Percentiles rank a stretch among this genome's conserved stretches.
Conservation (phyloP, 75 land plant species). For the Pinus taeda region DNA sequence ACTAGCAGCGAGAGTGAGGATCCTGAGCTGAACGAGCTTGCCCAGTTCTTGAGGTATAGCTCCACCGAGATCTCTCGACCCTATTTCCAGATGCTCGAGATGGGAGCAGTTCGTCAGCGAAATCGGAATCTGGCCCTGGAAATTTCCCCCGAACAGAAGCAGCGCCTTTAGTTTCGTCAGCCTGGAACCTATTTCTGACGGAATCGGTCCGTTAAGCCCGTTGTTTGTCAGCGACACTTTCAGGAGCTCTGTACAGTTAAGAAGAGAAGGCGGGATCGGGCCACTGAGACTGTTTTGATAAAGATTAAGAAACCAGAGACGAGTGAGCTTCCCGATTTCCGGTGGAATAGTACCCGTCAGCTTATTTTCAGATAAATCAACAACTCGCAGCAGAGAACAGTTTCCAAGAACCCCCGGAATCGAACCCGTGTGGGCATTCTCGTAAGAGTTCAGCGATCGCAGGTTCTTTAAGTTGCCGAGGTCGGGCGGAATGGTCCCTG, state of each 20-base stretch:
- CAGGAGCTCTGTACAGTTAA: neutral
- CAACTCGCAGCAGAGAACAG: conserved; percentile 31
- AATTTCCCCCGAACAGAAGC: neutral
- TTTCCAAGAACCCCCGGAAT: conserved; percentile 56
- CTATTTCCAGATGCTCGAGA: neutral
- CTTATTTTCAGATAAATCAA: conserved; percentile 46
- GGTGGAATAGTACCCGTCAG: conserved; percentile 23
- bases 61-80: too few species aligned
- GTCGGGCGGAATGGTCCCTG: too few species aligned
- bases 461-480: too few species aligned
- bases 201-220: neutral
- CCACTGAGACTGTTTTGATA: conserved; percentile 15
- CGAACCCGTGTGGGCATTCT: conserved; percentile 30
- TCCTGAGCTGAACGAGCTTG: too few species aligned
- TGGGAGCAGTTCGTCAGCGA: conserved; percentile 9
- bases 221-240: neutral
- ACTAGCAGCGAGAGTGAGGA: neutral
- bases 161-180: neutral
- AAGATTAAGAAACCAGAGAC: conserved; percentile 18
- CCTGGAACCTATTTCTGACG: neutral
- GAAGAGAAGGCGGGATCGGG: neutral
- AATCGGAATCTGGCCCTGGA: neutral
- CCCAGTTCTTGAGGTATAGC: too few species aligned
- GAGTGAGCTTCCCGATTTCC: too few species aligned
- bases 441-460: too few species aligned